Conservation (phyloP, 306 rosid species). For the Pyrus betulifolia region DNA sequence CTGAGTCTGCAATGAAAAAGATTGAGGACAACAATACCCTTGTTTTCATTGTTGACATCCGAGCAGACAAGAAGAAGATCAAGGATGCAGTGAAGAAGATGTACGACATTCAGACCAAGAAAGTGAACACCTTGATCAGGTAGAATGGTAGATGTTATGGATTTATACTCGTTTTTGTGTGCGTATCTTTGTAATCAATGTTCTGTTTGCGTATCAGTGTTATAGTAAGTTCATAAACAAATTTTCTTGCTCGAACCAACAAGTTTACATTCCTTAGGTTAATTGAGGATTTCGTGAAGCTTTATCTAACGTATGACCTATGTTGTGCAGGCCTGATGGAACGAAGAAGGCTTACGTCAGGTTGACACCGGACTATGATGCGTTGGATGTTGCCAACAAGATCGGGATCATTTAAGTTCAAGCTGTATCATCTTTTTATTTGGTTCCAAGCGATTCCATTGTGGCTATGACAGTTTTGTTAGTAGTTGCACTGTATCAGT, state of each 20-base stretch:
- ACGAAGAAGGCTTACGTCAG: conserved; percentile 91
- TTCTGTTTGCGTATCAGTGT: neutral
- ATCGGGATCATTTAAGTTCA: conserved; percentile 71
- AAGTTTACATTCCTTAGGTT: neutral
- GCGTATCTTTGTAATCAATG: neutral
- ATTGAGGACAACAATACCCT: conserved; percentile 88
- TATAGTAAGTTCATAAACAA: neutral
- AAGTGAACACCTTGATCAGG: conserved; percentile 94
- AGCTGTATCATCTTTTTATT: neutral
- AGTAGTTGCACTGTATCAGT: conserved; percentile 17
- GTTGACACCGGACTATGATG: conserved; percentile 80
- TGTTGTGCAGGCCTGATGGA: conserved; percentile 73
- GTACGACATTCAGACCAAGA: conserved; percentile 89
- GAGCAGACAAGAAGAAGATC: conserved; percentile 81
- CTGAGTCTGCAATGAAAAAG: conserved; percentile 92
- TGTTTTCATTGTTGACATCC: conserved; percentile 77
- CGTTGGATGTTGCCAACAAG: conserved; percentile 92
- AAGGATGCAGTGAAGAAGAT: conserved; percentile 86
- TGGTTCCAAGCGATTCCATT: conserved; percentile 10
- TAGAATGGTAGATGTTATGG: conserved; percentile 3
- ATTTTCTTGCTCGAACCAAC: neutral
- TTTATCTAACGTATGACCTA: neutral
- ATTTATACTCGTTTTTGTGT: neutral
- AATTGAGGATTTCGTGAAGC: neutral
- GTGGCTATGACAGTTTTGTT: conserved; percentile 38